phyloP scores from a whole-genome alignment of 345 rosid genomes.

The Zanthoxylum bungeanum region DNA sequence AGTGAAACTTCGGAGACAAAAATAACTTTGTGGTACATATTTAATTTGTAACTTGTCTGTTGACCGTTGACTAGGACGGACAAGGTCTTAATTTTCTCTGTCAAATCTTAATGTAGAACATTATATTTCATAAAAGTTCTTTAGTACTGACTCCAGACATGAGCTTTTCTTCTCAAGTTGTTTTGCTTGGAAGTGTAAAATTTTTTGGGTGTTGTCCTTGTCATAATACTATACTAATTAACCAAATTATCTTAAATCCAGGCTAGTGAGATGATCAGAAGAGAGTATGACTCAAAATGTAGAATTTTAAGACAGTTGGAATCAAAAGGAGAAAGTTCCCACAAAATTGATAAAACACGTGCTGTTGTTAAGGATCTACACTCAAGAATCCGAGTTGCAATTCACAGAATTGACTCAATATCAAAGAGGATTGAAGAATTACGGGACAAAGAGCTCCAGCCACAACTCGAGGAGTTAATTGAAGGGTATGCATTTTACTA shows the following conservation, averaged over 20 bases:
- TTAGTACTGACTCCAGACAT: too few species aligned
- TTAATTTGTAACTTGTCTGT: not conserved
- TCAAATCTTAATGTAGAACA: not conserved
- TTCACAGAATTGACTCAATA: conserved; percentile 84
- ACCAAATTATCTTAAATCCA: conserved; percentile 26
- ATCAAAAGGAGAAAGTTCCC: conserved; percentile 52
- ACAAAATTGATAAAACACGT: conserved; percentile 75
- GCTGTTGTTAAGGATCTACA: conserved; percentile 86
- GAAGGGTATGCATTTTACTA: conserved; percentile 52
- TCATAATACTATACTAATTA: not conserved
- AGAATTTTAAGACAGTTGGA: conserved; percentile 63
- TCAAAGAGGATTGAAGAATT: conserved; percentile 88
- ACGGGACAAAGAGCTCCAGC: conserved; percentile 93
- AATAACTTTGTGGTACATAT: too few species aligned
- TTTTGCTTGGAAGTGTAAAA: not conserved
- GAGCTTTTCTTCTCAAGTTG: not conserved
- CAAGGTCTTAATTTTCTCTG: not conserved
- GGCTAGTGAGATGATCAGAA: conserved; percentile 79
- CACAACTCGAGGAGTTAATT: conserved; percentile 93
- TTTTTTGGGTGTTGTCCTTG: not conserved
- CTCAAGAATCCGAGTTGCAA: conserved; percentile 91
- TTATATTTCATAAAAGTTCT: too few species aligned
- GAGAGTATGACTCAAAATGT: conserved; percentile 67
- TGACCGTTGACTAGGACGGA: not conserved
- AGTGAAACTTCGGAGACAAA: not conserved